A percentile compares a stretch with the other conserved stretches of the same genome.
These are phyloP conservation scores for Sicyos baderoa DNA, from an alignment of 306 rosid species.

Conservation along the genomic window DNA sequence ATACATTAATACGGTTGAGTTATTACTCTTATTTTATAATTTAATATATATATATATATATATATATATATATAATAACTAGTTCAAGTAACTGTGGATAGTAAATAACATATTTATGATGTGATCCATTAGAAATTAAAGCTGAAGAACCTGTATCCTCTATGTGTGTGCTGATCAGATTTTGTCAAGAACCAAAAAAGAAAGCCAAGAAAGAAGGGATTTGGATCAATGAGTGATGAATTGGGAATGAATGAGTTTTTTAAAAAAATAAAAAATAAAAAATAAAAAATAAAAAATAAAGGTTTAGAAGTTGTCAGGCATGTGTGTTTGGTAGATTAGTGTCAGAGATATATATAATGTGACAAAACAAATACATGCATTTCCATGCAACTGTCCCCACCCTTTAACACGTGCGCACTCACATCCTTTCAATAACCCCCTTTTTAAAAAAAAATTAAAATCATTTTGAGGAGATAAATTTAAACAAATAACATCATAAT, in stretches of 20 bases:
- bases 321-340: constrained; percentile 49
- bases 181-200: background rate
- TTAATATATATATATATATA: too few species aligned
- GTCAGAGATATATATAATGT: constrained; percentile 52
- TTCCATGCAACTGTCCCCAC: constrained; percentile 80
- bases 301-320: constrained; percentile 44
- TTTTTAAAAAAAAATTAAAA: too few species aligned
- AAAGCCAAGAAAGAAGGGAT: constrained; percentile 7
- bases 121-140: background rate
- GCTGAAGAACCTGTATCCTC: background rate
- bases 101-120: too few species aligned
- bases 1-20: too few species aligned
- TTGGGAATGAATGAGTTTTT: background rate
- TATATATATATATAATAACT: too few species aligned
- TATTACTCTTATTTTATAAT: too few species aligned
- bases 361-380: constrained; percentile 40
- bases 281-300: too few species aligned
- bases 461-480: too few species aligned
- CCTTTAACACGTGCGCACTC: constrained; percentile 46
- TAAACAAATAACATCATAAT: too few species aligned
- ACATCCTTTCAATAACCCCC: constrained; percentile 17
- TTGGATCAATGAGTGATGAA: constrained; percentile 5
- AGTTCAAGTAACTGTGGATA: too few species aligned
- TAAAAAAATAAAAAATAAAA: background rate
- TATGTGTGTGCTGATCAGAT: background rate